These are phyloP conservation scores for Jamesozyma hellenica DNA, from an alignment of 805 yeast species.

Conservation along the genomic window DNA sequence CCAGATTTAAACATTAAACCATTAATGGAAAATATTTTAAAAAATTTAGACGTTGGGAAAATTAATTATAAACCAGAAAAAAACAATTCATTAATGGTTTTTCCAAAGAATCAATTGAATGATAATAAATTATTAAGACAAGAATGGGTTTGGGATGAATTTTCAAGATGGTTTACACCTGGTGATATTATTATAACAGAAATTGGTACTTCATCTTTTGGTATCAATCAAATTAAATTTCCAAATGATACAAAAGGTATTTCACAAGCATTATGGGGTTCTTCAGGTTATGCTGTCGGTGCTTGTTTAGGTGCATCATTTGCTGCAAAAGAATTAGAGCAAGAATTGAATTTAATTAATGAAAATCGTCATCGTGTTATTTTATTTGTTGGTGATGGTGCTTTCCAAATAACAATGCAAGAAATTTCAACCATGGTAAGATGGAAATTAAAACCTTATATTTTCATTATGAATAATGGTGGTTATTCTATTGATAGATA, in stretches of 20 bases:
- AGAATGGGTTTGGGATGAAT: constrained; percentile 41
- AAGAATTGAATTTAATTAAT: neutral
- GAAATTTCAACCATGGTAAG: constrained; percentile 51
- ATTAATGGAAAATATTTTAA: constrained; percentile 24
- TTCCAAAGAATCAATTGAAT: constrained; percentile 17
- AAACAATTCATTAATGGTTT: constrained; percentile 15
- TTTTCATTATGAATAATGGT: constrained; percentile 51
- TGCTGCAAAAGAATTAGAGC: constrained; percentile 39
- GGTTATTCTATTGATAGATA: constrained; percentile 61
- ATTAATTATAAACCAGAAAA: constrained; percentile 9
- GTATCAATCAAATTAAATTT: constrained; percentile 46
- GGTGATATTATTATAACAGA: constrained; percentile 54
- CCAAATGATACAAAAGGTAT: constrained; percentile 44
- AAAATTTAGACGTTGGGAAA: constrained; percentile 23
- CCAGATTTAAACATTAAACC: constrained; percentile 49
- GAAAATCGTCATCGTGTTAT: constrained; percentile 37
- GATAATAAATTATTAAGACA: constrained; percentile 28
- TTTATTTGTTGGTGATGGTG: constrained; percentile 59
- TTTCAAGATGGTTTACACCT: constrained; percentile 41
- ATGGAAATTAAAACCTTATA: constrained; percentile 45
- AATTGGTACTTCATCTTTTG: constrained; percentile 58
- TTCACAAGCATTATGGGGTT: constrained; percentile 57
- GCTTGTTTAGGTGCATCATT: constrained; percentile 53
- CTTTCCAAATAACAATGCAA: constrained; percentile 56
- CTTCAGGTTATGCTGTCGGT: constrained; percentile 57